Evolutionary conservation across 176 grass and related monocot species (phyloP).

Genomic region (Carex scoparia): DNA sequence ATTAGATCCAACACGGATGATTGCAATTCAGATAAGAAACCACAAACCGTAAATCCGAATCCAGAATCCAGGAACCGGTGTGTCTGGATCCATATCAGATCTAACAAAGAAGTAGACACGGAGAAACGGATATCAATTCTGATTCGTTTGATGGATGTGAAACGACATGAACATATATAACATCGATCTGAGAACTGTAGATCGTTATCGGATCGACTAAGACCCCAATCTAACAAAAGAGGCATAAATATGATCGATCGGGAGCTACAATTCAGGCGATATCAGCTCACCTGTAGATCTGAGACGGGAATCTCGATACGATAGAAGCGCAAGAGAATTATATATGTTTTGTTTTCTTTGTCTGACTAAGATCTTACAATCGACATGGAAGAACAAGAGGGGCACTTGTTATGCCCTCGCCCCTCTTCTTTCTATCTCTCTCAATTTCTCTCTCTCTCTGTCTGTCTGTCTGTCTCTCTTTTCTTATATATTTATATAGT

Average conservation of each 20-base stretch:
- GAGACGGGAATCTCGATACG: conserved; percentile 30
- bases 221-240: conserved; percentile 33
- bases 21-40: conserved; percentile 39
- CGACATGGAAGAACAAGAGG: conserved; percentile 50
- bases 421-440: conserved; percentile 32
- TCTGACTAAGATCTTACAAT: conserved; percentile 52
- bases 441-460: conserved; percentile 36
- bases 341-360: neutral
- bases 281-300: conserved; percentile 43
- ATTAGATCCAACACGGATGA: conserved; percentile 15
- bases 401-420: conserved; percentile 26
- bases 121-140: neutral
- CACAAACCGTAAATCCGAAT: conserved; percentile 34
- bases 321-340: conserved; percentile 12
- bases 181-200: conserved; percentile 23
- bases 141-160: neutral
- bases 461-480: conserved; percentile 36
- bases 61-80: neutral
- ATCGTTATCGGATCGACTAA: conserved; percentile 15
- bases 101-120: conserved; percentile 4
- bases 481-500: conserved; percentile 35
- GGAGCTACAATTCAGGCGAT: conserved; percentile 16
- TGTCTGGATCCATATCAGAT: conserved; percentile 27
- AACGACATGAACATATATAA: conserved; percentile 20
- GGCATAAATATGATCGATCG: neutral